A percentile compares a stretch with the other conserved stretches of the same genome.
phyloP scores from a whole-genome alignment of 192 early-diverging fungal genomes.

The Rhizoclosmatium sp. region DNA sequence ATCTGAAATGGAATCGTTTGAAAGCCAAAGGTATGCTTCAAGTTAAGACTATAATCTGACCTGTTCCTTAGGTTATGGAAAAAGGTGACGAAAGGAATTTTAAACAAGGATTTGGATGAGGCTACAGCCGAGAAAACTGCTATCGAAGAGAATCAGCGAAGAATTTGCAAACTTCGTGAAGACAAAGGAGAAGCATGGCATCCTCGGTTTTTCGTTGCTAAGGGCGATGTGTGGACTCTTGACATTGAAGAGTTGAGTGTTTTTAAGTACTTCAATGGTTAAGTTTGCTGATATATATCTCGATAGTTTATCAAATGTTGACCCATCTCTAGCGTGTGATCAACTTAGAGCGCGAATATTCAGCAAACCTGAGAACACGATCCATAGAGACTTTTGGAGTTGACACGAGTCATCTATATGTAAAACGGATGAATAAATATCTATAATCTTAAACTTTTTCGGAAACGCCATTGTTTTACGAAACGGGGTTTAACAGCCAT shows the following conservation, averaged over 20 bases:
- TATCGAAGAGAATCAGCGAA: slow-evolving; percentile 76
- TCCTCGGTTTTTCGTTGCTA: slow-evolving; percentile 62
- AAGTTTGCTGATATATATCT: neutral
- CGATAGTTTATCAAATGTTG: neutral
- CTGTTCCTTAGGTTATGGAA: slow-evolving; percentile 55
- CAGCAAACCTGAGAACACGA: neutral
- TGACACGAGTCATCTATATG: too few relatives aligned
- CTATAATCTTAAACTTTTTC: too few relatives aligned
- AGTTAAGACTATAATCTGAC: too few relatives aligned
- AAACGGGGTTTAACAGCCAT: too few relatives aligned
- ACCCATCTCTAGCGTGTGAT: neutral
- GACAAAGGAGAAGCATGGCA: slow-evolving; percentile 53
- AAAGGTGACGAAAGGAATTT: slow-evolving; percentile 65
- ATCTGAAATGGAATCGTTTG: slow-evolving; percentile 78
- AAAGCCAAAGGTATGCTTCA: slow-evolving; percentile 72
- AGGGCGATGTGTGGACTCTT: slow-evolving; percentile 41
- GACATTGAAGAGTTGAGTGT: slow-evolving; percentile 20
- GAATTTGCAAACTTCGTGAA: slow-evolving; percentile 57
- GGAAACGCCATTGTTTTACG: too few relatives aligned
- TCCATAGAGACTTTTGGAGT: neutral
- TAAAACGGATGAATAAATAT: too few relatives aligned
- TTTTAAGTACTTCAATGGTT: neutral
- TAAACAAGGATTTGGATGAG: slow-evolving; percentile 58
- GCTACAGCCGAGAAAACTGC: slow-evolving; percentile 70
- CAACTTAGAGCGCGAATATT: neutral